Conservation (phyloP, 345 rosid species). For the Diplotaxis tenuifolia region DNA sequence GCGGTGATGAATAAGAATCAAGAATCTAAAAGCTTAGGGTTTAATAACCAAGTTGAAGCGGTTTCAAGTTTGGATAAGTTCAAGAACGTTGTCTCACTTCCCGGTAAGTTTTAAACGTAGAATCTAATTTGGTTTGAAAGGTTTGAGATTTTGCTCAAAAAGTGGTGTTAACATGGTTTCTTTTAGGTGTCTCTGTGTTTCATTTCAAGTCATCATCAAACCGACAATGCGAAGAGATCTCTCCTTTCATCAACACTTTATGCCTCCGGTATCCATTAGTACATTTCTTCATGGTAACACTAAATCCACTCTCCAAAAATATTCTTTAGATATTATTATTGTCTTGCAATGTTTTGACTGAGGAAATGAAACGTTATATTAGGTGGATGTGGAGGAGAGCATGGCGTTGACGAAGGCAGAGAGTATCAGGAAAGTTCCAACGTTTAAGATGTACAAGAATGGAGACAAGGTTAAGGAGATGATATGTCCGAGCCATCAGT, state of each 20-base stretch:
- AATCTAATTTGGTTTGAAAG: not conserved
- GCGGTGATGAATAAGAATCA: constrained; percentile 60
- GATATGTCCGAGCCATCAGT: constrained; percentile 63
- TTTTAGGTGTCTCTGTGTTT: constrained; percentile 49
- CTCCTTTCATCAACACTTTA: constrained; percentile 38
- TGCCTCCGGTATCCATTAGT: constrained; percentile 38
- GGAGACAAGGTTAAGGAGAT: constrained; percentile 76
- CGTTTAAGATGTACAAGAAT: constrained; percentile 75
- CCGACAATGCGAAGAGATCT: constrained; percentile 35
- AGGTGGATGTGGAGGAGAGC: constrained; percentile 76
- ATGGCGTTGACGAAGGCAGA: constrained; percentile 57
- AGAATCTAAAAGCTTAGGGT: constrained; percentile 47
- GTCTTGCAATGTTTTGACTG: constrained; percentile 27
- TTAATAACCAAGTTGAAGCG: constrained; percentile 61
- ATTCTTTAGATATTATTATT: no score
- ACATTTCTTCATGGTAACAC: constrained; percentile 38
- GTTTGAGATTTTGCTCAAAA: not conserved
- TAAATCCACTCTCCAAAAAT: not conserved
- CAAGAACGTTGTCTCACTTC: constrained; percentile 49
- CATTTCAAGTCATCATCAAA: constrained; percentile 37
- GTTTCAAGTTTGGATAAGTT: constrained; percentile 51
- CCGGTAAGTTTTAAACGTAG: constrained; percentile 42
- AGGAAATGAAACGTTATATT: not conserved
- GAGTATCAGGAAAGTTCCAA: constrained; percentile 65
- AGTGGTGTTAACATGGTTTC: not conserved